Conservation (phyloP, 306 rosid species). For the Trichosanthes truncata region DNA sequence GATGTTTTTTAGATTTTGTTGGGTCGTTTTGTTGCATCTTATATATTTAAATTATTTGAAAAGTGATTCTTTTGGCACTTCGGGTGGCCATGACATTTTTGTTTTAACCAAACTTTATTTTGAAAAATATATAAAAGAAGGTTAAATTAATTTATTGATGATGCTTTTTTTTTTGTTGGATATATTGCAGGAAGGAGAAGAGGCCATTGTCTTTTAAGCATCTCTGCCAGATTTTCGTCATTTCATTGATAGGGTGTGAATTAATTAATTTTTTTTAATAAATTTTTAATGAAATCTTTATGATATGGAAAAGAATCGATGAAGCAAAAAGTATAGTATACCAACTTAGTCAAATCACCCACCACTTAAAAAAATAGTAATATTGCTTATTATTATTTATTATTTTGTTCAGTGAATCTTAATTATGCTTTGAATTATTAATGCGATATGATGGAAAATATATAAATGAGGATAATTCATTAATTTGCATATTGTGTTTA, state of each 20-base stretch:
- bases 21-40: no score
- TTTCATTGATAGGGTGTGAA: conserved; percentile 61
- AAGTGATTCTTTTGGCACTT: no score
- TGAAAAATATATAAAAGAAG: neutral
- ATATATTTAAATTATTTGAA: no score
- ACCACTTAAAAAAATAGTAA: neutral
- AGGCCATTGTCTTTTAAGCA: conserved; percentile 44
- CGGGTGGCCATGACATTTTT: no score
- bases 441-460: neutral
- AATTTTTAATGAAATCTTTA: neutral
- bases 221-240: conserved; percentile 61
- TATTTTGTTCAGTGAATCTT: no score
- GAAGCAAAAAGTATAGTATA: neutral
- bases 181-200: conserved; percentile 30
- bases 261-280: neutral
- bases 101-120: no score
- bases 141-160: no score
- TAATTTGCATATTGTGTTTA: neutral
- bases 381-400: neutral
- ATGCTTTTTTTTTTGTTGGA: neutral
- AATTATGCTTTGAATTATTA: neutral
- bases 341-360: neutral
- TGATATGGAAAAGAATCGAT: neutral
- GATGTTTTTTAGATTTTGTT: no score
- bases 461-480: neutral